Evolutionary conservation across 139 green algal species (phyloP).

Genomic region (Micractinium conductrix): DNA sequence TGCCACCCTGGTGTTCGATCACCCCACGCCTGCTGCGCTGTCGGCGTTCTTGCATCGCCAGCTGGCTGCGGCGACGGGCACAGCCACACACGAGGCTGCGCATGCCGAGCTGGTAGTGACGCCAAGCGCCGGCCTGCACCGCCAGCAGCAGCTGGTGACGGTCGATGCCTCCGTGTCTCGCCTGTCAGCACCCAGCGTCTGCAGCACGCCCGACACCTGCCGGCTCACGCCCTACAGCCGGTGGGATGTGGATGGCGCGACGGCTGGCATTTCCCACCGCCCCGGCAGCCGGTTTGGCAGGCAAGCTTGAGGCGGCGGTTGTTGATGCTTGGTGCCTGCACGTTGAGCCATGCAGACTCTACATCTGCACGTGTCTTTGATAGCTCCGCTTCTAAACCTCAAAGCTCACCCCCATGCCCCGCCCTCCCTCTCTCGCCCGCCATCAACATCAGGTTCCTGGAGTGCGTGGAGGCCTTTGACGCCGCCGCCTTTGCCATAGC

Average conservation of each 20-base stretch:
- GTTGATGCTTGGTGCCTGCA: neutral
- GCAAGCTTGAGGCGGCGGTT: neutral
- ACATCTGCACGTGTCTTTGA: neutral
- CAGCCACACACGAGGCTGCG: constrained; percentile 1
- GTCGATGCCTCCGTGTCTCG: constrained; percentile 22
- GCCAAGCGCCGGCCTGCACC: neutral
- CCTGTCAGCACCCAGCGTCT: constrained; percentile 16
- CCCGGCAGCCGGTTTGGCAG: constrained; percentile 41
- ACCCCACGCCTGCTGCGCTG: constrained; percentile 60
- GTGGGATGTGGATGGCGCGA: constrained; percentile 63
- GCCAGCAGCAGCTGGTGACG: neutral
- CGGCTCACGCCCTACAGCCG: constrained; percentile 15
- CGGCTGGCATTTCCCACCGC: constrained; percentile 16
- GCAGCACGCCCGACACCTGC: constrained; percentile 10
- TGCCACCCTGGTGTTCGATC: constrained; percentile 64
- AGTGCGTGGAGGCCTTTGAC: constrained; percentile 74
- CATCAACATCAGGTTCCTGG: constrained; percentile 54
- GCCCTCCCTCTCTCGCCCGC: neutral
- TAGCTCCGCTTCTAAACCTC: neutral
- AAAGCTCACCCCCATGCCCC: neutral
- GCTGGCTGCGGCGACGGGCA: neutral
- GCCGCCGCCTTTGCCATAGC: constrained; percentile 65
- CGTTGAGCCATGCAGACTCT: neutral
- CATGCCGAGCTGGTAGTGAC: neutral
- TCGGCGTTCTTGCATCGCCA: neutral